Evolutionary conservation across 345 rosid genomes (phyloP).

Genomic region (Sapria himalayana): DNA sequence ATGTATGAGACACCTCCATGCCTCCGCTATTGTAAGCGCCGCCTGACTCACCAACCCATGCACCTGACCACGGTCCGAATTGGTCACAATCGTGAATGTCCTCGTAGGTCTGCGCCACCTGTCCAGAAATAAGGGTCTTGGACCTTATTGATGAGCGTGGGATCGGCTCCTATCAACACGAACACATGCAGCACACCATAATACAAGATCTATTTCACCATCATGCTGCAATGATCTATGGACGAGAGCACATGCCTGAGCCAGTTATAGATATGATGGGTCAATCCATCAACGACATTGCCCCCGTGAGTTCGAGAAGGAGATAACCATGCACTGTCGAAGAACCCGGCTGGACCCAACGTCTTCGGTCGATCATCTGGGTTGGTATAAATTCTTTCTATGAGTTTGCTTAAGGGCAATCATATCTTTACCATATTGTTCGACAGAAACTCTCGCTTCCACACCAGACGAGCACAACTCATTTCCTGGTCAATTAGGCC

Average conservation of each 20-base stretch:
- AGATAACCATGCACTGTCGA: conserved; percentile 31
- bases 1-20: conserved; percentile 34
- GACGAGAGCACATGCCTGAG: conserved; percentile 16
- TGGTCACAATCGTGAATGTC: conserved; percentile 9
- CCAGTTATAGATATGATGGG: conserved; percentile 53
- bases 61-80: conserved; percentile 27
- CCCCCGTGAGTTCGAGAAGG: conserved; percentile 20
- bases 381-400: conserved; percentile 18
- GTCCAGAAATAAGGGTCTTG: conserved; percentile 29
- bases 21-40: conserved; percentile 60
- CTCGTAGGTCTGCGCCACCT: conserved; percentile 23
- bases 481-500: conserved; percentile 18
- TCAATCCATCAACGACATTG: conserved; percentile 24
- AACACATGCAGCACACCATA: background rate
- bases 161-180: conserved; percentile 19
- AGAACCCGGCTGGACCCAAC: conserved; percentile 39
- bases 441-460: conserved; percentile 16
- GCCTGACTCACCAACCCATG: conserved; percentile 56
- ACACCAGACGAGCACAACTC: conserved; percentile 34
- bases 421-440: conserved; percentile 23
- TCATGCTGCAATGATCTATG: no score
- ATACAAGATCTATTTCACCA: background rate
- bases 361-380: conserved; percentile 17
- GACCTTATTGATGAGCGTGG: conserved; percentile 17
- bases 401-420: conserved; percentile 12